Base-by-base conservation (phyloP, 2,329 filamentous ascomycete genomes). In the Fusarium multiceps region DNA sequence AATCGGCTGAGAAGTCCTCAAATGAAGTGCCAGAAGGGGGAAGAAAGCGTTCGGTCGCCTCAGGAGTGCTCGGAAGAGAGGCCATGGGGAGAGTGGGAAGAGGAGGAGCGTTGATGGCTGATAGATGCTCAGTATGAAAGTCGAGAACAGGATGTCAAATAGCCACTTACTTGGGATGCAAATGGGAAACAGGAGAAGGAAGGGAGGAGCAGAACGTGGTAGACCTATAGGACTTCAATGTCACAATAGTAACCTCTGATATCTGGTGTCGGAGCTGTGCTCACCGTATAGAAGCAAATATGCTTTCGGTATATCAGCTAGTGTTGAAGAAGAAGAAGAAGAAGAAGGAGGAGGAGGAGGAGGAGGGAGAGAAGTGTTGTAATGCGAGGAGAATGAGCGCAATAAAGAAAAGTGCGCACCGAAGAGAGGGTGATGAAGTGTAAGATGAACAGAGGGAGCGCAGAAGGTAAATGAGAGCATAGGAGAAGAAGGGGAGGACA, bases 1-100 rank as follows among this genome's bases (percentile, higher is more conserved):
- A 37, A 11, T 18, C 16, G 2, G 8, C 4, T 5, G 2, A 3
- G 8, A 34, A 34, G 9, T 34, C 32, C 0, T 18, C 4, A 1
- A 14, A 1, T 0, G 9, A 34, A 18, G 32, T 34, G 32, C 32
- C 32, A 9, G 8, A 34, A 8, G 14, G 7, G 13, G 30, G 14
- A 8, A 13, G 2, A 32, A 32, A 18, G 32, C 32, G 32, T 8
- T 34, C 32, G 16, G 32, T 18, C 32, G 9, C 3, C 16, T 11
- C 32, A 1, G 16, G 3, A 37, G 32, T 10, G 32, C 32, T 37
- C 3, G 34, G 34, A 2, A 2, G 0, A 4, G 34, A n/a, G 1
- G 34, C 34, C 34, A 37, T 37, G 9, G 34, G 34, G 34, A n/a
- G 34, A 37, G 1, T n/a, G 16, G 34, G 1, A 6, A 0, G 34